These are phyloP conservation scores for Zoysia matrella DNA, from an alignment of 202 grass and related monocot species.

Conservation along the genomic window DNA sequence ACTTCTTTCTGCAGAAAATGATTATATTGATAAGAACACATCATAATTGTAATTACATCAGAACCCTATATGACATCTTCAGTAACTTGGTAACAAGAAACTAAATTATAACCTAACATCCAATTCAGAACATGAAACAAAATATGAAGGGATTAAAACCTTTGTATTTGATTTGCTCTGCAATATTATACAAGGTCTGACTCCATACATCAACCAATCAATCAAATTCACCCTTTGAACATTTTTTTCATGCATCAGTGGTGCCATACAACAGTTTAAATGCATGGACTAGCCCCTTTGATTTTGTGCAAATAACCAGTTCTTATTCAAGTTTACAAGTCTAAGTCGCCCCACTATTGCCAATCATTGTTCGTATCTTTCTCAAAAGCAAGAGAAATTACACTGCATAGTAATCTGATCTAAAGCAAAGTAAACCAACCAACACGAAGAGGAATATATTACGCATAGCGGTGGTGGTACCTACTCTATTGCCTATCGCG, in stretches of 20 bases:
- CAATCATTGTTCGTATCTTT: conserved; percentile 55
- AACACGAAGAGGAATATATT: conserved; percentile 35
- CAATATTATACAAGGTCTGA: too few species aligned
- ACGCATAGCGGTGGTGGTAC: conserved; percentile 36
- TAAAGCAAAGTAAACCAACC: conserved; percentile 28
- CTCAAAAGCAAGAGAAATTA: conserved; percentile 46
- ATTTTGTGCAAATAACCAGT: background rate
- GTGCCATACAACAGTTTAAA: background rate
- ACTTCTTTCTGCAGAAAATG: background rate
- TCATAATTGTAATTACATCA: too few species aligned
- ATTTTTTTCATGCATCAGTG: too few species aligned
- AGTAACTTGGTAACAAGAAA: background rate
- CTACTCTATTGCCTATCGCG: conserved; percentile 49
- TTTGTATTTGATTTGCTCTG: background rate
- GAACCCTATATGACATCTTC: background rate
- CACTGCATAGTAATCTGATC: conserved; percentile 32
- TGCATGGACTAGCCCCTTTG: background rate
- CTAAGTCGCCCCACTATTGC: conserved; percentile 30
- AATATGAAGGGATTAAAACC: background rate
- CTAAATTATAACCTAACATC: conserved; percentile 1
- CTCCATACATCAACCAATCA: too few species aligned
- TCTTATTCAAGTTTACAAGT: background rate
- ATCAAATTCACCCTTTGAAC: too few species aligned
- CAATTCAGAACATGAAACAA: background rate
- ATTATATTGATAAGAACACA: too few species aligned